These are phyloP conservation scores for Filobasidium floriforme DNA, from an alignment of 768 basidiomycete species.

Conservation along the genomic window DNA sequence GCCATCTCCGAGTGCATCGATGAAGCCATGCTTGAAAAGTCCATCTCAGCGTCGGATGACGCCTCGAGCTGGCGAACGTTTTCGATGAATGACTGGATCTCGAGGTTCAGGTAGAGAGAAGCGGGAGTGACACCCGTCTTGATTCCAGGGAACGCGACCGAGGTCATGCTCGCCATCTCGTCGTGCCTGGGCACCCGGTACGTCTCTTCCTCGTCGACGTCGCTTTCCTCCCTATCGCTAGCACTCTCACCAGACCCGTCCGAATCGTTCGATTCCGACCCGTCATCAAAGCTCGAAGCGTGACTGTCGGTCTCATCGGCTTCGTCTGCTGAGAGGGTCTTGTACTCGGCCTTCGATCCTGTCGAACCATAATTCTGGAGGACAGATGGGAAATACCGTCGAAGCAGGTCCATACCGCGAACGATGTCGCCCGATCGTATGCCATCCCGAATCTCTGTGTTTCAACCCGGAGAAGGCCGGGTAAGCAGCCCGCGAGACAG, in stretches of 20 bases:
- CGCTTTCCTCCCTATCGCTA: not conserved
- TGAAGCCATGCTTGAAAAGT: conserved; percentile 20
- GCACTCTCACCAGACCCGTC: conserved; percentile 24
- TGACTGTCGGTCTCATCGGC: not conserved
- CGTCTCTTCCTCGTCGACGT: conserved; percentile 12
- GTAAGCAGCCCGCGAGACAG: no score
- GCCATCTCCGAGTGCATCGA: conserved; percentile 45
- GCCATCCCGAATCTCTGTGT: conserved; percentile 50
- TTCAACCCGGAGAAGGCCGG: no score
- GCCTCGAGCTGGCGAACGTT: conserved; percentile 53
- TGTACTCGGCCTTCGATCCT: not conserved
- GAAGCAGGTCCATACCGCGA: conserved; percentile 58
- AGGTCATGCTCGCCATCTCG: not conserved
- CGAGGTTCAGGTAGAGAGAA: conserved; percentile 58
- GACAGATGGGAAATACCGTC: conserved; percentile 65
- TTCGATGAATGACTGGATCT: conserved; percentile 80
- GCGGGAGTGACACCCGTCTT: not conserved
- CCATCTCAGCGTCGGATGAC: conserved; percentile 16
- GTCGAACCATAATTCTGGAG: conserved; percentile 42
- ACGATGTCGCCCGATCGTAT: conserved; percentile 67
- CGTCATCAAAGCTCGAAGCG: not conserved
- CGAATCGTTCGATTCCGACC: not conserved
- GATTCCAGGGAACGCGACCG: conserved; percentile 10
- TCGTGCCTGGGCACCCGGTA: conserved; percentile 6
- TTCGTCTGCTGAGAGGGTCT: not conserved